Conservation (phyloP, 106 monocot genomes). For the Posidonia australis region DNA sequence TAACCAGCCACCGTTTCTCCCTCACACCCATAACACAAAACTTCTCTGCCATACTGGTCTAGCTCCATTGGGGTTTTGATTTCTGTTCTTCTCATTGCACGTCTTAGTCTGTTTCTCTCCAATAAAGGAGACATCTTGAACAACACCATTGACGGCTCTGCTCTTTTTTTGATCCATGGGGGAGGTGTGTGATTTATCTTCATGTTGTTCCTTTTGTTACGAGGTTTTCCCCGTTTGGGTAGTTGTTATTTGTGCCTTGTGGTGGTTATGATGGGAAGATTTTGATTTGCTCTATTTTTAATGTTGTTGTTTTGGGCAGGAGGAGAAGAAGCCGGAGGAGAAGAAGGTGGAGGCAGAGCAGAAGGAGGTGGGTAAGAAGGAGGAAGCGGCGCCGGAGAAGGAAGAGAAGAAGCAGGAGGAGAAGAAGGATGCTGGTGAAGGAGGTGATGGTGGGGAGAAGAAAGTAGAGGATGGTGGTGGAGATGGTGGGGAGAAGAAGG, state of each 20-base stretch:
- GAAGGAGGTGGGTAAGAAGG: conserved; percentile 18
- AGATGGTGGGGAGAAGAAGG: conserved; percentile 2
- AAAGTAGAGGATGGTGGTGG: not conserved
- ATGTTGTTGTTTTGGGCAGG: not conserved
- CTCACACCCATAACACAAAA: not conserved
- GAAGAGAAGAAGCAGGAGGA: conserved; percentile 18
- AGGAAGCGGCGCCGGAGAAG: conserved; percentile 16
- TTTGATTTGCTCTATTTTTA: not conserved
- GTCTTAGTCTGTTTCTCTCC: no score
- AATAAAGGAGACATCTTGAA: not conserved
- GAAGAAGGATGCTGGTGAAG: not conserved
- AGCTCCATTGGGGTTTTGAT: no score
- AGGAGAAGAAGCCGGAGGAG: not conserved
- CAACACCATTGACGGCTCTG: not conserved
- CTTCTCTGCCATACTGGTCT: not conserved
- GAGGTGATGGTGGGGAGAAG: conserved; percentile 1
- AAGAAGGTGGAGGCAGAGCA: conserved; percentile 2
- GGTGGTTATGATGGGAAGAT: no score
- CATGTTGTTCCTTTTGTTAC: no score
- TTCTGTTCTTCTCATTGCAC: no score
- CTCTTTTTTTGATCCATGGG: not conserved
- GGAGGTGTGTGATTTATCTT: no score
- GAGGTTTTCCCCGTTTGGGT: no score
- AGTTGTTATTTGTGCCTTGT: no score
- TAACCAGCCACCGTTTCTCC: no score